Conservation (phyloP, 192 early-diverging fungal species). For the Radiomyces spectabilis region DNA sequence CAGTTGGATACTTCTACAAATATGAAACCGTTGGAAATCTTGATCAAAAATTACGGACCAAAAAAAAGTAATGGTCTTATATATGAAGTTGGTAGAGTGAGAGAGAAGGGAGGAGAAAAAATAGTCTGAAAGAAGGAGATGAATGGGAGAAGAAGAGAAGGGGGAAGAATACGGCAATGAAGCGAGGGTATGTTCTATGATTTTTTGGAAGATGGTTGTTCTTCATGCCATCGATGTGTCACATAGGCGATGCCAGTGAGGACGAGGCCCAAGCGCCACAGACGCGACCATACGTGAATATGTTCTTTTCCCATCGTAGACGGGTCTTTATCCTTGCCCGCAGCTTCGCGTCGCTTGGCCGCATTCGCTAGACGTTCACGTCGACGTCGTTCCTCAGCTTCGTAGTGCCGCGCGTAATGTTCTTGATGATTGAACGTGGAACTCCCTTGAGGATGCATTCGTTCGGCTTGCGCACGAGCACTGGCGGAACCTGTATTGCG, state of each 20-base stretch:
- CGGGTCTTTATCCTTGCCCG: constrained; percentile 5
- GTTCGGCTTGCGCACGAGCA: constrained; percentile 23
- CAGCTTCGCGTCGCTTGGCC: constrained; percentile 7
- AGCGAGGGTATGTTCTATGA: too few relatives aligned
- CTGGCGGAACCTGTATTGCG: constrained; percentile 19
- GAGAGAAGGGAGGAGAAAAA: neutral
- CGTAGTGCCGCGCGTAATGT: constrained; percentile 22
- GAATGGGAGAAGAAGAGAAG: neutral
- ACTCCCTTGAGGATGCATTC: neutral
- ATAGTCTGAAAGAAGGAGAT: neutral
- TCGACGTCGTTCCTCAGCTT: constrained; percentile 21
- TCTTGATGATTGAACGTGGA: constrained; percentile 18
- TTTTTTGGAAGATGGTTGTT: too few relatives aligned
- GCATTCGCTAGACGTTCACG: constrained; percentile 8
- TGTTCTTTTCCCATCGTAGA: neutral
- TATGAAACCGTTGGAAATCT: too few relatives aligned
- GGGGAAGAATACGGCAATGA: neutral
- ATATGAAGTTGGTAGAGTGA: neutral
- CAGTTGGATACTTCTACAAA: too few relatives aligned
- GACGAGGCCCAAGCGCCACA: constrained; percentile 6
- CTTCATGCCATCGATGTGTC: constrained; percentile 4
- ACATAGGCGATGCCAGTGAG: constrained; percentile 6
- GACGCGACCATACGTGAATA: neutral
- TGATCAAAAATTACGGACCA: neutral
- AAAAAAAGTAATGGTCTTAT: neutral